Percentiles rank a stretch among this genome's conserved stretches.
These are phyloP conservation scores for Extremus antarcticus DNA, from an alignment of 495 filamentous ascomycete species.

Conservation along the genomic window DNA sequence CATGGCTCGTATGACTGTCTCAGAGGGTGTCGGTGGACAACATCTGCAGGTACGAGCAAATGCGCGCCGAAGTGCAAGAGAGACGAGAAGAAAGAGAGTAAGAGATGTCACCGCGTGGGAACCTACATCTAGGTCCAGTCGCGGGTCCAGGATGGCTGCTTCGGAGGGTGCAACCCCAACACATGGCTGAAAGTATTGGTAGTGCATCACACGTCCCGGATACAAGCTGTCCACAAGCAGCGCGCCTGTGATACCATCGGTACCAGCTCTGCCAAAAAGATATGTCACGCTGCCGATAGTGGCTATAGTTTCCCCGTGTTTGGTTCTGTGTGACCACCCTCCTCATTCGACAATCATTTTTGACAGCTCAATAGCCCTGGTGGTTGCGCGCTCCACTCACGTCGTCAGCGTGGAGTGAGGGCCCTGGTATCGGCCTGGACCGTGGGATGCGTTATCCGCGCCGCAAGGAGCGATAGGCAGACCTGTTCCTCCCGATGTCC, in stretches of 20 bases:
- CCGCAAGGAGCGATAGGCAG: neutral
- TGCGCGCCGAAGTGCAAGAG: neutral
- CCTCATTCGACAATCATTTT: neutral
- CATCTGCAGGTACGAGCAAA: neutral
- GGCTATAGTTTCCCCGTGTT: neutral
- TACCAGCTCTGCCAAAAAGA: neutral
- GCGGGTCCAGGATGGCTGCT: neutral
- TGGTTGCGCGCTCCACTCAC: neutral
- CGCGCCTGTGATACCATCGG: neutral
- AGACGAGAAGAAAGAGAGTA: neutral
- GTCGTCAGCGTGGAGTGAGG: neutral
- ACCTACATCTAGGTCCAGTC: neutral
- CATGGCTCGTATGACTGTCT: neutral
- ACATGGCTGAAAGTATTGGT: conserved; percentile 1
- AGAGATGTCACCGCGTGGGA: neutral
- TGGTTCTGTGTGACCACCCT: conserved; percentile 1
- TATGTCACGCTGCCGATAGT: neutral
- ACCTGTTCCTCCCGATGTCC: neutral
- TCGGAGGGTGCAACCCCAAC: neutral
- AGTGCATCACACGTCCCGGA: neutral
- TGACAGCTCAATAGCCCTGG: neutral
- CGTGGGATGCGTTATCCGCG: neutral
- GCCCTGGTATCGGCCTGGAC: neutral
- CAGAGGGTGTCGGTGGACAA: neutral
- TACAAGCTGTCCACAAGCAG: neutral